A percentile compares a stretch with the other conserved stretches of the same genome.
phyloP scores from a whole-genome alignment of 352 stramenopile species.

The Globisporangium nagaii region DNA sequence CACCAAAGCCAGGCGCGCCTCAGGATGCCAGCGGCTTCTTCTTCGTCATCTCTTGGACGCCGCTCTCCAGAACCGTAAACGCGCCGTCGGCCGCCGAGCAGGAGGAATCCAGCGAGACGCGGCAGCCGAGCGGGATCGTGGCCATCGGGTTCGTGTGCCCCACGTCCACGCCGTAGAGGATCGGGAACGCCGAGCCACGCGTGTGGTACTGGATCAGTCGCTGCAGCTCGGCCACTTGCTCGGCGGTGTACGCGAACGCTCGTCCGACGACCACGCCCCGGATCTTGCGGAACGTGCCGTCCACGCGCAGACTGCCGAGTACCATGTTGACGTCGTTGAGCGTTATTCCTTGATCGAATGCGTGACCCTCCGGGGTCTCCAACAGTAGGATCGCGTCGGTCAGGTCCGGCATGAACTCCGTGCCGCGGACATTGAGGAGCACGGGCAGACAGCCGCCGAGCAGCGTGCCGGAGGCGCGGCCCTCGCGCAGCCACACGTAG shows the following conservation, averaged over 20 bases:
- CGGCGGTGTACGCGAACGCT: slow-evolving; percentile 31
- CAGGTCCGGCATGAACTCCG: slow-evolving; percentile 39
- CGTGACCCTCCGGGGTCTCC: slow-evolving; percentile 39
- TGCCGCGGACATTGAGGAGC: slow-evolving; percentile 49
- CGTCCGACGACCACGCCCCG: slow-evolving; percentile 45
- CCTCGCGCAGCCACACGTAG: slow-evolving; percentile 37
- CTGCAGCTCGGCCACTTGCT: slow-evolving; percentile 36
- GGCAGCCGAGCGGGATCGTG: slow-evolving; percentile 42
- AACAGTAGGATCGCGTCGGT: slow-evolving; percentile 37
- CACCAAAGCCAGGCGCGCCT: too few relatives aligned
- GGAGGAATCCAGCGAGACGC: slow-evolving; percentile 30
- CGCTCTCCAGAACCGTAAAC: slow-evolving; percentile 7
- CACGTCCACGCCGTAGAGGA: slow-evolving; percentile 52
- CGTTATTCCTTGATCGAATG: slow-evolving; percentile 52
- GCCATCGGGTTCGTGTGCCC: slow-evolving; percentile 56
- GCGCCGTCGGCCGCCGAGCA: not conserved
- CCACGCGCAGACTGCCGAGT: slow-evolving; percentile 35
- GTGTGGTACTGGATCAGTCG: slow-evolving; percentile 51
- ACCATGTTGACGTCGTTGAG: slow-evolving; percentile 40
- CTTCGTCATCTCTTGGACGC: not conserved
- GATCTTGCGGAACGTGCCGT: slow-evolving; percentile 49
- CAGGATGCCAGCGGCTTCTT: too few relatives aligned
- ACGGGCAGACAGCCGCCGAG: slow-evolving; percentile 53
- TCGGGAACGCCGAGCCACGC: slow-evolving; percentile 35
- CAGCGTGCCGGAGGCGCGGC: slow-evolving; percentile 23